Base-by-base conservation (phyloP, 192 early-diverging fungal genomes). In the Spinellus fusiger region DNA sequence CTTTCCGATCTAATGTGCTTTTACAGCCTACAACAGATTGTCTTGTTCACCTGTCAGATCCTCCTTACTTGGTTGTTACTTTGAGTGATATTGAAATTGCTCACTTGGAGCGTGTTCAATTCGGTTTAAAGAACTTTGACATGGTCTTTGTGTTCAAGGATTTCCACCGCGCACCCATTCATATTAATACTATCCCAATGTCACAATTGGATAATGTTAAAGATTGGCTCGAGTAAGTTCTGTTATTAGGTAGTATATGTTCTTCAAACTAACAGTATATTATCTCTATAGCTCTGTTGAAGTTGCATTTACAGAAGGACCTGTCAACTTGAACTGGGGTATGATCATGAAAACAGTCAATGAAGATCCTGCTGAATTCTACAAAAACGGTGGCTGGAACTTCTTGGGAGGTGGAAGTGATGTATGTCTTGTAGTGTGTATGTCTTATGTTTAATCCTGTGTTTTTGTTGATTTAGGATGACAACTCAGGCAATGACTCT, bases 291-390 rank as follows among this genome's bases (percentile, higher is more conserved):
- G 87, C 68, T 87, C 90, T 23, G 86, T 95, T 63, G 94, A 99
- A 66, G 84, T 99, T 56, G 80, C 88, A 5, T 95, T 91, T 71
- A 90, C 86, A 12, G 95, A 99, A 69, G 95, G 95, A 25, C 91
- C 91, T 4, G 87, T 93, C 63, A 96, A 95, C 67, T 79, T 98
- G 59, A 90, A 89, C 73, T 99, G 97, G 97, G 62, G 86, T 5
- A 86, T 85, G 69, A 99, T 99, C 74, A 99, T 99, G 97, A 99
- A 96, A 75, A 98, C 94, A 0, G 84, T 99, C 31, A 89, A 90
- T 70, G 84, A 91, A 52, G 91, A 98, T 66, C 95, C 97, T 0
- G 88, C 81, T 4, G 88, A 82, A 31, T 99, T 99, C 70, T 99
- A 90, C 73, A 70, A 77, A 49, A 86, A 94, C 32, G 94, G 93